Conservation (phyloP, 2,329 filamentous ascomycete species). For the Didymella exigua region DNA sequence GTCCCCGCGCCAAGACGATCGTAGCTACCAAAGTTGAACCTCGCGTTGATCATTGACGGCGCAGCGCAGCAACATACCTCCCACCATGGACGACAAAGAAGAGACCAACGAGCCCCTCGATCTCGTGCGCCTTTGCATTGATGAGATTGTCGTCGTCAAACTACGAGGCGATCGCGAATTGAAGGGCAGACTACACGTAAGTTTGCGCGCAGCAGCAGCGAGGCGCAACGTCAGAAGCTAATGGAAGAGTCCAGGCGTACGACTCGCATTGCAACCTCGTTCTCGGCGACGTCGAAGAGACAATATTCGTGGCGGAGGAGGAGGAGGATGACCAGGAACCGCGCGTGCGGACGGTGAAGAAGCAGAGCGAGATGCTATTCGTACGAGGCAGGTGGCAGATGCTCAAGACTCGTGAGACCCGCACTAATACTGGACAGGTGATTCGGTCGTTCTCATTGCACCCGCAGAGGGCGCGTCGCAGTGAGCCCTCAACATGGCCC, state of each 20-base stretch:
- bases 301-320: conserved; percentile 90
- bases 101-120: conserved; percentile 89
- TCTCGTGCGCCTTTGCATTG: conserved; percentile 89
- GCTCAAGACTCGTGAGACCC: not conserved
- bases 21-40: conserved; percentile 21
- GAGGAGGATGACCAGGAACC: conserved; percentile 78
- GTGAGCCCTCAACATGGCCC: conserved; percentile 22
- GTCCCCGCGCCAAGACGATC: conserved; percentile 24
- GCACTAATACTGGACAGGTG: conserved; percentile 41
- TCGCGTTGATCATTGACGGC: conserved; percentile 11
- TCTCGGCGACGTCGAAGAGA: conserved; percentile 95
- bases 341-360: conserved; percentile 74
- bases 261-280: conserved; percentile 98
- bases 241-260: conserved; percentile 71
- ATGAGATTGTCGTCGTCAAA: conserved; percentile 97
- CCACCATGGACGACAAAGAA: conserved; percentile 80
- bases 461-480: conserved; percentile 41
- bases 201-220: conserved; percentile 18
- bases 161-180: conserved; percentile 93
- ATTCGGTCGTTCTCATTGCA: conserved; percentile 59
- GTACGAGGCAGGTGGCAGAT: conserved; percentile 73
- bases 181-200: conserved; percentile 90
- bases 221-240: conserved; percentile 11
- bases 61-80: conserved; percentile 16
- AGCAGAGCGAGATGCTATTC: conserved; percentile 98